These are phyloP conservation scores for Xylaria acuta DNA, from an alignment of 495 filamentous ascomycete species.

Conservation along the genomic window DNA sequence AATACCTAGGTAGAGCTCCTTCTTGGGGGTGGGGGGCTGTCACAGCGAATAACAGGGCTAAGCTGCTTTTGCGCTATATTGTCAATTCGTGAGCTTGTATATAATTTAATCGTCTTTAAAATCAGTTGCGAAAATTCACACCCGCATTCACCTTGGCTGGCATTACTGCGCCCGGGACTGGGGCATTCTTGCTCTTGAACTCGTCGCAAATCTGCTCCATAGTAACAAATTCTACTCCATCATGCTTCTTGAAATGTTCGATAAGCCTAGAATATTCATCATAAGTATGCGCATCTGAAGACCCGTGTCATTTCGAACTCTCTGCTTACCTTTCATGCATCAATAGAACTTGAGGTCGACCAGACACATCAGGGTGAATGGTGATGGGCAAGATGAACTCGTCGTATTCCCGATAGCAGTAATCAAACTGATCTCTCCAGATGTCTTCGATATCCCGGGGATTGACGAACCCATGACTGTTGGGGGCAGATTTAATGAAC, in stretches of 20 bases:
- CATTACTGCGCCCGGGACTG: slow-evolving; percentile 67
- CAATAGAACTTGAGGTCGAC: slow-evolving; percentile 62
- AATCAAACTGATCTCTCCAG: slow-evolving; percentile 67
- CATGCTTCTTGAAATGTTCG: slow-evolving; percentile 56
- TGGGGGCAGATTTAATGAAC: slow-evolving; percentile 61
- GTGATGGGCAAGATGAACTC: slow-evolving; percentile 68
- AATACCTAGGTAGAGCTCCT: neutral
- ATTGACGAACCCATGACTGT: slow-evolving; percentile 65
- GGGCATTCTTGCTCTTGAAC: slow-evolving; percentile 66
- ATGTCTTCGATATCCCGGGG: slow-evolving; percentile 61
- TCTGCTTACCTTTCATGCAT: slow-evolving; percentile 57
- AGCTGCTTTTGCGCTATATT: too few relatives aligned
- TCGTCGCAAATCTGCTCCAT: slow-evolving; percentile 62
- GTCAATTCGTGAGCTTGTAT: too few relatives aligned
- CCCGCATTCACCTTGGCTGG: slow-evolving; percentile 63
- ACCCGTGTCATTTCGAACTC: too few relatives aligned
- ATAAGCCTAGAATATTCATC: slow-evolving; percentile 38
- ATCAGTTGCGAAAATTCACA: too few relatives aligned
- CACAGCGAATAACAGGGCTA: too few relatives aligned
- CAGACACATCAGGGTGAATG: slow-evolving; percentile 66
- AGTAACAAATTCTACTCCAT: slow-evolving; percentile 62
- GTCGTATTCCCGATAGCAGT: slow-evolving; percentile 66
- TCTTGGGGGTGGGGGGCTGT: too few relatives aligned
- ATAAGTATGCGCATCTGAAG: neutral
- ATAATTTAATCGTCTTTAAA: too few relatives aligned